Evolutionary conservation across 2,329 filamentous ascomycete species (phyloP), one percentile per base, ranked within the genome.

Genomic region (Amauroascus niger): DNA sequence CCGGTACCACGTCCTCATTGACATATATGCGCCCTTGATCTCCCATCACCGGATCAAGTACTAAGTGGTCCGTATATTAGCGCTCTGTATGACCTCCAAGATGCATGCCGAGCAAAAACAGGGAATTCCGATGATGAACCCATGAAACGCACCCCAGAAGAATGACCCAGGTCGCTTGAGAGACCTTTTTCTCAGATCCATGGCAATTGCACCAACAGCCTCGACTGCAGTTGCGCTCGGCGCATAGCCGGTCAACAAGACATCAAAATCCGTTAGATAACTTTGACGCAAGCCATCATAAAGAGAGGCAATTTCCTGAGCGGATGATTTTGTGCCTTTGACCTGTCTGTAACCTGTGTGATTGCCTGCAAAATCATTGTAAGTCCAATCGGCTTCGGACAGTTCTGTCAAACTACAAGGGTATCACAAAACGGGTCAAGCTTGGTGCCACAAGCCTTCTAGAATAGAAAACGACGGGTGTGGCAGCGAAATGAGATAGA

Each of bases 21-120:
- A 98, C 91, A 65, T 98, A 98, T 11, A 98, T 76, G 60, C 80
- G 82, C 48, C 89, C 93, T 64, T 96, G 89, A 67, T 98, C 93
- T 28, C 93, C 93, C 93, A 98, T 98, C 46, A 98, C 93, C 0
- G 94, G 93, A 68, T 98, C 93, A 24, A 98, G 78, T 2, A 95
- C 88, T 82, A 58, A 53, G 39, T 24, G 26, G 14, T n/a, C n/a
- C 1, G 6, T 20, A 18, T 22, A 30, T 39, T 30, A 41, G 37
- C 35, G 39, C 9, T 47, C 26, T 26, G 13, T 20, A 46, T 6
- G 18, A 32, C n/a, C 24, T 22, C n/a, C 14, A n/a, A 11, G n/a
- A n/a, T 8, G 11, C 6, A 18, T n/a, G 18, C 11, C 24, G 6
- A 47, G 20, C n/a, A 37, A 35, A 16, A 51, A 47, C 5, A 30